A percentile compares a stretch with the other conserved stretches of the same genome.
These are phyloP conservation scores for Lathyrus oleraceus DNA, from an alignment of 306 rosid species.

Conservation along the genomic window DNA sequence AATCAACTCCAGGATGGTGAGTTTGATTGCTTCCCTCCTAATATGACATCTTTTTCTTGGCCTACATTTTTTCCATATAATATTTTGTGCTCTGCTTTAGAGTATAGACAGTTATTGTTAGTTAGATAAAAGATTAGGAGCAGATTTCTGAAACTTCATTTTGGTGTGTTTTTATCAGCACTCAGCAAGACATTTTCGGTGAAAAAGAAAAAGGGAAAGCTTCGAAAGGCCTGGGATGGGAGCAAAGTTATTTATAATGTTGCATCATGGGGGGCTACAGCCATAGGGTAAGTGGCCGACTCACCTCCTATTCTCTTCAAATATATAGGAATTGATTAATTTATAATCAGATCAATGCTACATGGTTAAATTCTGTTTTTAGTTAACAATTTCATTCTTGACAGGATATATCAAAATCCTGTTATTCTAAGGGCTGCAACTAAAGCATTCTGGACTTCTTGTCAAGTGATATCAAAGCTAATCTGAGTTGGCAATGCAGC, in stretches of 20 bases:
- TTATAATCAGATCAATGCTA: conserved; percentile 4
- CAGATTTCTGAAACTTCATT: conserved; percentile 39
- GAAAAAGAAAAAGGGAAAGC: conserved; percentile 89
- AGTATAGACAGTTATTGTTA: neutral
- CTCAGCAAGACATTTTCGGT: conserved; percentile 93
- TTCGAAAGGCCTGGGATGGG: conserved; percentile 97
- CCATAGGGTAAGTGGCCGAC: conserved; percentile 67
- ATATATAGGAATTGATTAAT: conserved; percentile 7
- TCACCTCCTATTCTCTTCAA: neutral
- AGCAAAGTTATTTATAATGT: conserved; percentile 93
- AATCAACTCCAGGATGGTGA: conserved; percentile 91
- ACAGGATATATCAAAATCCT: conserved; percentile 97
- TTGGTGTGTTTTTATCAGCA: conserved; percentile 48
- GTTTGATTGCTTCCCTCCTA: conserved; percentile 31
- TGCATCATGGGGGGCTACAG: conserved; percentile 99
- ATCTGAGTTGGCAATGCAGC: conserved; percentile 52
- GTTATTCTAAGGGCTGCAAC: conserved; percentile 70
- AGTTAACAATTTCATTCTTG: conserved; percentile 9
- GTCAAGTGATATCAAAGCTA: conserved; percentile 91
- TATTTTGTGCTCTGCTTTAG: conserved; percentile 10
- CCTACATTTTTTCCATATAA: conserved; percentile 12
- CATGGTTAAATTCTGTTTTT: neutral
- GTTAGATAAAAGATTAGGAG: neutral
- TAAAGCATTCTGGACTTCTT: conserved; percentile 87
- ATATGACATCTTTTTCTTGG: neutral